Evolutionary conservation across 1,284 basidiomycete genomes (phyloP), one percentile per base, ranked within the genome.

Genomic region (Volvariella volvacea): DNA sequence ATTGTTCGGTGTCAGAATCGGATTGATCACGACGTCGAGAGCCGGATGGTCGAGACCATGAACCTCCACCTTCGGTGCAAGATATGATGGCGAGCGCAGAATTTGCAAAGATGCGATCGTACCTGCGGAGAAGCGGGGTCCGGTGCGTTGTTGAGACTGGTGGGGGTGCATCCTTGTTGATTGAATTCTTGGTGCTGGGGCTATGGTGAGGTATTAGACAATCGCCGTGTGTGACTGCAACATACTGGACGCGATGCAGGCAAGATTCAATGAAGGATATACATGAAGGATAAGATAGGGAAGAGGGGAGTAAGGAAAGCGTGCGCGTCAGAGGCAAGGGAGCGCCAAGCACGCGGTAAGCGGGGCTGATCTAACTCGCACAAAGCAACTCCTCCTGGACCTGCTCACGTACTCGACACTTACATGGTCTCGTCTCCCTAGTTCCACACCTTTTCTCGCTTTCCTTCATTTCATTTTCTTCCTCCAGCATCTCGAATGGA

Each of bases 1-100:
- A 47, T 60, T 58, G 61, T 49, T 70, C 69, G 3, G 67, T 70
- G 42, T 66, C 66, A 15, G 67, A 67, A 50, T 67, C 67, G 28
- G 67, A 65, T 36, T 36, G 34, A 36, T 20, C 34, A 48, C 62
- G 58, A 15, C 54, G 57, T 40, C 54, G 48, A 16, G 58, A 57
- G 21, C 48, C 50, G 20, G 55, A 51, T 32, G 48, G 47, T 28
- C 55, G 55, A 21, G 52, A 47, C 57, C 58, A 59, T 34, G 54
- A 49, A 14, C 52, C 56, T 16, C 52, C 55, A 42, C 50, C 50
- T 53, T 42, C n/a, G 15, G 42, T 17, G 21, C 32, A 15, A 39
- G 19, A 22, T 31, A 42, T 46, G 46, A 33, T 40, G 15, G 30
- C 42, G 42, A 38, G 39, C 25, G 25, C 25, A 28, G 12, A 28